Base-by-base conservation (phyloP, 2,329 filamentous ascomycete species). In the Xylaria sp. region DNA sequence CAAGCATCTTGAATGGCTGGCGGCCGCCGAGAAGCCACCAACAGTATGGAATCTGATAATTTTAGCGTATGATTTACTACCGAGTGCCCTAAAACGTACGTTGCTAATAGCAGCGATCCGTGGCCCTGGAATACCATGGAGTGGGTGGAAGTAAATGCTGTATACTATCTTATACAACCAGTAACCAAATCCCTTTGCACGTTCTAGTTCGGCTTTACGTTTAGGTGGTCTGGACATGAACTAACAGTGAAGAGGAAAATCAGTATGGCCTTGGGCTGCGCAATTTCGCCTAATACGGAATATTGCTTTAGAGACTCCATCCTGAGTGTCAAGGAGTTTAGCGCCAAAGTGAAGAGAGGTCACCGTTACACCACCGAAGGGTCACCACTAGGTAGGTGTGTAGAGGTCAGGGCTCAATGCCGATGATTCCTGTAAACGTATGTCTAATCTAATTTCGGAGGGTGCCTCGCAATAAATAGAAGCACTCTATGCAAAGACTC, bases 1-100 rank as follows among this genome's bases (percentile, higher is more conserved):
- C 57, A 17, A 60, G 57, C n/a, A 60, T 21, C 45, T 60, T 60
- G 14, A 34, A 50, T 24, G 57, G 57, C 4, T 21, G 21, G 3
- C 36, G 34, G 8, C 36, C 45, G 11, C 34, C 24, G 1, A 47
- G 9, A 11, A 45, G 21, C 60, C 60, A 62, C 24, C 14, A 54
- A 12, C 60, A 45, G 17, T 55, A n/a, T 3, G 60, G 60, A 30
- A 62, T 34, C 60, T 62, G 17, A 21, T 5, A 30, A 14, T n/a
- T 30, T 32, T 12, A 45, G 6, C 9, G 14, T 21, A 14, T 11
- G 32, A 7, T 2, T 6, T 11, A 8, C 24, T 27, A 24, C 12
- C 1, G 14, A 21, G 30, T 1, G n/a, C 11, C 21, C 2, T 17
- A 17, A 12, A 19, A 39, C 59, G 36, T 3, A 62, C 60, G 42